Conservation (phyloP, 805 yeast genomes). For the Candida incommunis region DNA sequence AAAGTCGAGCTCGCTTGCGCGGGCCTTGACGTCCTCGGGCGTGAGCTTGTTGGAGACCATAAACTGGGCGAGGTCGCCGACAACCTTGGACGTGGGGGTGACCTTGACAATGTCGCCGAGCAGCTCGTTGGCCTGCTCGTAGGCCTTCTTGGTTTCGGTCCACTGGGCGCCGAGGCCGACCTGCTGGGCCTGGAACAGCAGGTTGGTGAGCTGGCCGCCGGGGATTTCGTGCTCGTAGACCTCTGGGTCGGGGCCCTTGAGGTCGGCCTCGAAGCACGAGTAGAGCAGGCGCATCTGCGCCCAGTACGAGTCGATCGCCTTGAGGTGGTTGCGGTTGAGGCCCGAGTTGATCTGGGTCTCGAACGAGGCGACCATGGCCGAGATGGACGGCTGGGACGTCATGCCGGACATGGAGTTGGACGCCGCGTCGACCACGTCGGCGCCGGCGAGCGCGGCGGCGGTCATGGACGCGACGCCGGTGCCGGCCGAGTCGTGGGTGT, state of each 20-base stretch:
- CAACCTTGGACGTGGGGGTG: constrained; percentile 99
- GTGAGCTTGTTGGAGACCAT: constrained; percentile 92
- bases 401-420: constrained; percentile 95
- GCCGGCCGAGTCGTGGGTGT: constrained; percentile 99
- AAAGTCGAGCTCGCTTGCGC: constrained; percentile 90
- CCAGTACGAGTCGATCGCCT: constrained; percentile 92
- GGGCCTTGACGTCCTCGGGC: constrained; percentile 69
- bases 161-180: constrained; percentile 95
- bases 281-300: constrained; percentile 95
- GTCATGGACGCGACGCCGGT: constrained; percentile 97
- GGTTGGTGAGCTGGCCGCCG: constrained; percentile 97
- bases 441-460: constrained; percentile 91
- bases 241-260: constrained; percentile 99
- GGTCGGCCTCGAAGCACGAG: constrained; percentile 95
- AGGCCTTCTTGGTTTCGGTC: constrained; percentile 91
- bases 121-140: constrained; percentile 77
- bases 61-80: constrained; percentile 98
- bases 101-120: constrained; percentile 97
- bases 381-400: constrained; percentile 95
- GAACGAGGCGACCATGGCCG: constrained; percentile 82
- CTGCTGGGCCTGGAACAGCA: constrained; percentile 98
- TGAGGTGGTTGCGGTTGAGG: constrained; percentile 47
- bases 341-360: constrained; percentile 77
- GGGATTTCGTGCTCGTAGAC: constrained; percentile 98
- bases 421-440: constrained; percentile 96